Evolutionary conservation across 2,329 filamentous ascomycete species (phyloP).

Genomic region (Ophiostoma tasmaniense): DNA sequence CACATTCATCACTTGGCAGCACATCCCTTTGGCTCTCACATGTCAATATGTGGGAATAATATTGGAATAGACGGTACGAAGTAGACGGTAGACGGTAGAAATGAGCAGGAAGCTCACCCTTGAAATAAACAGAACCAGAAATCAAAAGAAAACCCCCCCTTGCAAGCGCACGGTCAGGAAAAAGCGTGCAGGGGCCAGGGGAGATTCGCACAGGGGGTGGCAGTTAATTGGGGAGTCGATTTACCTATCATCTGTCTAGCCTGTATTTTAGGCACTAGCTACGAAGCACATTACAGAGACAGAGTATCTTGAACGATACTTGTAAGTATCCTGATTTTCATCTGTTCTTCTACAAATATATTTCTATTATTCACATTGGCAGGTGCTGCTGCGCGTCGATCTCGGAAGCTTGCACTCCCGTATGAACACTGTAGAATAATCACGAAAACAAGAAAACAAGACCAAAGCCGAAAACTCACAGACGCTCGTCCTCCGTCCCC

Average conservation of each 20-base stretch:
- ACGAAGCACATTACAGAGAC: no score
- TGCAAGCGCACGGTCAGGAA: not conserved
- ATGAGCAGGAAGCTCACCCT: not conserved
- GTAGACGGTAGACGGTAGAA: not conserved
- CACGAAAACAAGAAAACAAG: not conserved
- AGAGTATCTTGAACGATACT: no score
- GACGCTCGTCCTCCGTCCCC: not conserved
- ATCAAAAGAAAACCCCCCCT: not conserved
- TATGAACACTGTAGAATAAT: not conserved
- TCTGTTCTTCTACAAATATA: no score
- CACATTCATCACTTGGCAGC: not conserved
- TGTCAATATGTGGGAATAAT: not conserved
- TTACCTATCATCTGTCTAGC: not conserved
- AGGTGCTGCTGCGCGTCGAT: not conserved
- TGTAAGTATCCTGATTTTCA: no score
- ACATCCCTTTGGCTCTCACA: not conserved
- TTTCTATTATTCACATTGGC: no score
- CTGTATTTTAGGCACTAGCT: no score
- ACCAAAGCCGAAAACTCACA: not conserved
- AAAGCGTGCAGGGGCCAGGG: not conserved
- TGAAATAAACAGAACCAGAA: not conserved
- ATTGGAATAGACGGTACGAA: no score
- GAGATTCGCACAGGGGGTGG: conserved; percentile 4
- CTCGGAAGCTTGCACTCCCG: conserved; percentile 1
- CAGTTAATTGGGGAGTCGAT: not conserved